Evolutionary conservation across 805 yeast genomes (phyloP).

Genomic region (Hanseniaspora guilliermondii): DNA sequence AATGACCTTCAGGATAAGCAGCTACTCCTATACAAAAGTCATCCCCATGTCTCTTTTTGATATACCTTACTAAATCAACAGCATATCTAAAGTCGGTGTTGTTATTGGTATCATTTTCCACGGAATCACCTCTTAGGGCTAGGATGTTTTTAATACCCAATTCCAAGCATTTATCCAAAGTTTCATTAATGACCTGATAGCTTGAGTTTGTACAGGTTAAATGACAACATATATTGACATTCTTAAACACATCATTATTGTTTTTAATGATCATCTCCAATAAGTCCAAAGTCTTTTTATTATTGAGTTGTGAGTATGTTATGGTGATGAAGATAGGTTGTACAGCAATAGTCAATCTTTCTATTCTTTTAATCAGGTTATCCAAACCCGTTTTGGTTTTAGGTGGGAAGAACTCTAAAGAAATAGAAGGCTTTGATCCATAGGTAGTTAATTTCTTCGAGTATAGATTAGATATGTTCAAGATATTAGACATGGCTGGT

Average conservation of each 20-base stretch:
- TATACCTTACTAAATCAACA: conserved; percentile 73
- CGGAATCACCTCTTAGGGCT: conserved; percentile 94
- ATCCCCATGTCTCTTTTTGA: conserved; percentile 56
- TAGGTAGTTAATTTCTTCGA: conserved; percentile 29
- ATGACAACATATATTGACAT: conserved; percentile 85
- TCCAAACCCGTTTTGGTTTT: conserved; percentile 81
- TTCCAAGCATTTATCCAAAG: conserved; percentile 55
- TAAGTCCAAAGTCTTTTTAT: conserved; percentile 71
- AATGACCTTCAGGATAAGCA: conserved; percentile 93
- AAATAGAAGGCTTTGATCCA: conserved; percentile 48
- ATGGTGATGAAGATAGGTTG: conserved; percentile 85
- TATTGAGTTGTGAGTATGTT: conserved; percentile 98
- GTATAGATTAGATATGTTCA: not conserved
- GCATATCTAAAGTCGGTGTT: conserved; percentile 49
- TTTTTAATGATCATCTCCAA: conserved; percentile 38
- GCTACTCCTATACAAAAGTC: conserved; percentile 93
- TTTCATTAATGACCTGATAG: conserved; percentile 60
- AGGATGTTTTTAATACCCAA: conserved; percentile 79
- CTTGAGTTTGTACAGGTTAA: conserved; percentile 93
- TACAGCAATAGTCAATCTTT: conserved; percentile 64
- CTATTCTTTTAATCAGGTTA: conserved; percentile 73
- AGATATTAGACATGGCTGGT: not conserved
- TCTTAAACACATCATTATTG: conserved; percentile 53
- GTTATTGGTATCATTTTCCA: conserved; percentile 42
- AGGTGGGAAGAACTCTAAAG: conserved; percentile 95